phyloP scores from a whole-genome alignment of 129 eudicot species.

The Smallanthus sonchifolius region DNA sequence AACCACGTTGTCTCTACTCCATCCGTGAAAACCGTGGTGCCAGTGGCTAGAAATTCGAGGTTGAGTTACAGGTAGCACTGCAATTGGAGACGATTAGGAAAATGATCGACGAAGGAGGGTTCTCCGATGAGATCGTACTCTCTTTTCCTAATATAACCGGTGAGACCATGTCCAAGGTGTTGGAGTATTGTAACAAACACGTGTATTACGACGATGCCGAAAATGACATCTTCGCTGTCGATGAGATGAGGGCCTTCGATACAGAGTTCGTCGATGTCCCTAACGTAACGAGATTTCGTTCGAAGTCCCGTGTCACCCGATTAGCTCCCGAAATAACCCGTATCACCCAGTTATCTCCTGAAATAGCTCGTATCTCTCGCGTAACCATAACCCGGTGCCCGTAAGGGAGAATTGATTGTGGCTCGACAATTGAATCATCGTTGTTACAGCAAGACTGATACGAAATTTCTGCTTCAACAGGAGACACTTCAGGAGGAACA shows the following conservation, averaged over 20 bases:
- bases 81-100: constrained; percentile 23
- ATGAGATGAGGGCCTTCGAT: constrained; percentile 21
- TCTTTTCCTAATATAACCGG: constrained; percentile 16
- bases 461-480: too few species aligned
- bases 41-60: constrained; percentile 15
- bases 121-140: constrained; percentile 5
- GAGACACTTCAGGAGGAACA: too few species aligned
- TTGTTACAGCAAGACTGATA: too few species aligned
- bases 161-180: constrained; percentile 24
- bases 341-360: too few species aligned
- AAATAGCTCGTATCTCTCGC: too few species aligned
- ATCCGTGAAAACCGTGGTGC: neutral
- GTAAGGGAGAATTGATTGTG: too few species aligned
- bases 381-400: too few species aligned
- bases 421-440: too few species aligned
- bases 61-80: constrained; percentile 12
- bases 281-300: constrained; percentile 14
- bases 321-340: too few species aligned
- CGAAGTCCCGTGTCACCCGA: too few species aligned
- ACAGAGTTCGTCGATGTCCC: constrained; percentile 8
- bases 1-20: neutral
- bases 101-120: constrained; percentile 11
- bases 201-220: constrained; percentile 1
- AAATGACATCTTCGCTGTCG: constrained; percentile 4
- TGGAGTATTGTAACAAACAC: constrained; percentile 24